Conservation (phyloP, 306 rosid species). For the Trifolium dubium region DNA sequence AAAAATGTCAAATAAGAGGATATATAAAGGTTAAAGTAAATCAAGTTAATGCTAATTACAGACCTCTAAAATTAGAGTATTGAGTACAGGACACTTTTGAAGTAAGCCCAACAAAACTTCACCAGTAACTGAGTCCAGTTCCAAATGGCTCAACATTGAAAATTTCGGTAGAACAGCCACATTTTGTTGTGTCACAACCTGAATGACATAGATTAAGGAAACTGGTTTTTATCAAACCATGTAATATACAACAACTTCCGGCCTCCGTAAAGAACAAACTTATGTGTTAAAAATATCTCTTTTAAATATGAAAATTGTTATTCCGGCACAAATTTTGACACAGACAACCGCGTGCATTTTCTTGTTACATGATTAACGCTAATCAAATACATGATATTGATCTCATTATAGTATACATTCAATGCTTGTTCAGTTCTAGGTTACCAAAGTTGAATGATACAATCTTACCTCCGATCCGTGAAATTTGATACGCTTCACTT, state of each 20-base stretch:
- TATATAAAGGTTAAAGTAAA: background rate
- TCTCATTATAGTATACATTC: no score
- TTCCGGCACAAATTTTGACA: no score
- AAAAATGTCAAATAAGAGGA: background rate
- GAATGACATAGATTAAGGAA: background rate
- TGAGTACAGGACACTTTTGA: slow-evolving; percentile 15
- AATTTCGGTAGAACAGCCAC: background rate
- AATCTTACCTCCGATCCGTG: background rate
- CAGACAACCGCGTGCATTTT: no score
- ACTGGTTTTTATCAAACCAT: no score
- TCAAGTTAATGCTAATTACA: background rate
- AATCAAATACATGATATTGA: no score
- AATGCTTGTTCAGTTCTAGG: no score
- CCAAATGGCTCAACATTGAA: slow-evolving; percentile 15
- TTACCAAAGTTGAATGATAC: background rate
- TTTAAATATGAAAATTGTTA: no score
- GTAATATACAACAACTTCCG: no score
- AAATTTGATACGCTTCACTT: background rate
- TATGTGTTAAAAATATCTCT: no score
- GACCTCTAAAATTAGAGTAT: background rate
- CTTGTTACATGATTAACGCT: no score
- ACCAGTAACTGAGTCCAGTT: background rate
- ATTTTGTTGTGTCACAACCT: background rate
- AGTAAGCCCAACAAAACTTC: slow-evolving; percentile 30
- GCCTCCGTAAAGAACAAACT: no score